Base-by-base conservation (phyloP, 805 yeast species). In the Saitoella complicata region DNA sequence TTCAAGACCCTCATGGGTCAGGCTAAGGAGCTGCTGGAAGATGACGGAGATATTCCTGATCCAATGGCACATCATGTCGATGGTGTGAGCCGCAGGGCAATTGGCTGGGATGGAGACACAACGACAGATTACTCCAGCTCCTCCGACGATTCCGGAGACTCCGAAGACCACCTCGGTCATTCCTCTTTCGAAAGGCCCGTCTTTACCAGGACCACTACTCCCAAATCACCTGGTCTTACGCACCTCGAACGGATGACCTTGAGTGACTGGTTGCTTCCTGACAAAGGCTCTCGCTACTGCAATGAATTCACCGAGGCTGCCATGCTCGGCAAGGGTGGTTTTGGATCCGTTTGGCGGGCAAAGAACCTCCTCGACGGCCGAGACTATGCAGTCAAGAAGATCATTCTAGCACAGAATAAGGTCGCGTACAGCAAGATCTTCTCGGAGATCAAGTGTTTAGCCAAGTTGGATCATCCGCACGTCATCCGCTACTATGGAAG, bases 361-460 rank as follows among this genome's bases (percentile, higher is more conserved):
- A 21, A 38, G 6, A 41, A 41, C 38, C 30, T 32, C 10, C n/a
- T 41, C 11, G 43, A 41, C 10, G 38, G 38, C 13, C 32, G 21
- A 7, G 43, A 41, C 9, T 41, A 41, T 35, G 43, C 43, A 8
- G 21, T 41, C 7, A 41, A 41, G 34, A 41, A 41, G 29, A 41
- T 41, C 12, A 21, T 29, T 10, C 43, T 41, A 7, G 32, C 31
- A 9, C 31, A 29, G 21, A 34, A 39, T 10, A 34, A 39, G 7
- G 8, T 29, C 10, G 12, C 42, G 10, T 41, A 21, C 6, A 31
- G 35, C 12, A 13, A 30, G 9, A 33, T 41, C 11, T 41, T 41
- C n/a, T 38, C 30, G 11, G 43, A 41, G 29, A 12, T 36, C 7
- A 13, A 36, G 29, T 31, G 21, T 29, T n/a, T 41, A 12, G 43